Evolutionary conservation across 225 moss, liverwort and hornwort species (phyloP).

Genomic region (Thuidium tamariscinum): DNA sequence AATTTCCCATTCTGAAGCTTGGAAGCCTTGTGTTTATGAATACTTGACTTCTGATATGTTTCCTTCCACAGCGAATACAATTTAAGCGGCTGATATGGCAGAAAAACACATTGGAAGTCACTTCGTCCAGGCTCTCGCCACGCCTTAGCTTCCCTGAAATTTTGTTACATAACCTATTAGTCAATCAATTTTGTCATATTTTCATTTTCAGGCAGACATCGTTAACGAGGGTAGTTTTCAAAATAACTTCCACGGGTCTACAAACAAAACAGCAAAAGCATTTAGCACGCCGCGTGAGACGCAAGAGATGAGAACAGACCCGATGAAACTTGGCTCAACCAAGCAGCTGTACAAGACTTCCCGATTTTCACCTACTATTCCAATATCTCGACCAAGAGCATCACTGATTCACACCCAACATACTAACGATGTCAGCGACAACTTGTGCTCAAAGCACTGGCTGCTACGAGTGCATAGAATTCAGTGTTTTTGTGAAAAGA

Average conservation of each 20-base stretch:
- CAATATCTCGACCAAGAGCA: constrained; percentile 56
- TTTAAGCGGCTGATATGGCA: constrained; percentile 53
- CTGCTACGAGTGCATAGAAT: neutral
- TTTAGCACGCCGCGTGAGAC: neutral
- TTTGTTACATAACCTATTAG: neutral
- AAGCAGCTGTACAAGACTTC: constrained; percentile 82
- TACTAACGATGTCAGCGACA: neutral
- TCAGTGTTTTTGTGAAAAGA: neutral
- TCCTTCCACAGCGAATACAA: constrained; percentile 22
- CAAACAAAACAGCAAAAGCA: neutral
- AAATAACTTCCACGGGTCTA: neutral
- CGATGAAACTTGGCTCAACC: constrained; percentile 66
- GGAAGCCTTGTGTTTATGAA: constrained; percentile 6
- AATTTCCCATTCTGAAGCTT: constrained; percentile 48
- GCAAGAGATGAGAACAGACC: constrained; percentile 27
- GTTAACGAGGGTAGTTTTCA: neutral
- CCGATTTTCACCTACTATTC: constrained; percentile 59
- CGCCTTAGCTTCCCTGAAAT: constrained; percentile 61
- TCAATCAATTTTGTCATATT: neutral
- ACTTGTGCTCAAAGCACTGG: neutral
- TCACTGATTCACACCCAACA: constrained; percentile 37
- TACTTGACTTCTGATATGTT: constrained; percentile 18
- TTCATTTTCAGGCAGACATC: neutral
- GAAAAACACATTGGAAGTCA: constrained; percentile 64
- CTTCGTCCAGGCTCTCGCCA: constrained; percentile 73